These are phyloP conservation scores for Sclerotinia spermophila DNA, from an alignment of 2,329 filamentous ascomycete species.

Conservation along the genomic window DNA sequence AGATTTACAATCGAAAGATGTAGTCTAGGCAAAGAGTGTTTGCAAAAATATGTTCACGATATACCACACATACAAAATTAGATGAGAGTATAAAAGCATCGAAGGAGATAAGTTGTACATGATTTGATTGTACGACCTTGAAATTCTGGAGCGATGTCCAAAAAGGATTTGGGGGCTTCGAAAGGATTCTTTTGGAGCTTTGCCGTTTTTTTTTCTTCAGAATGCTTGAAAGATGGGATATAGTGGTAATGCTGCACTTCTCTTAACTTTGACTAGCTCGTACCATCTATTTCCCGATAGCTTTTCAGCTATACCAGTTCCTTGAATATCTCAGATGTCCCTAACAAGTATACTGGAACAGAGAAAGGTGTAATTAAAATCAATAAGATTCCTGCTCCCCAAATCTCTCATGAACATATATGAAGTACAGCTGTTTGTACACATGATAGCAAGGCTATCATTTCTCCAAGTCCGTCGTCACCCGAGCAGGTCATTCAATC, in stretches of 20 bases:
- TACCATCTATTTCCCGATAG: slow-evolving; percentile 13
- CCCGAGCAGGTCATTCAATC: slow-evolving; percentile 9
- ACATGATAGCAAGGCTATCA: slow-evolving; percentile 19
- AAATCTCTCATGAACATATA: slow-evolving; percentile 13
- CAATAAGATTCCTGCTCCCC: slow-evolving; percentile 21
- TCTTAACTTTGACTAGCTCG: background rate
- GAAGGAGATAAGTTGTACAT: background rate
- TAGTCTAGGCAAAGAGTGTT: background rate
- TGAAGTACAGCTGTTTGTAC: slow-evolving; percentile 21
- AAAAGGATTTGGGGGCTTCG: background rate
- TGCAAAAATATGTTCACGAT: background rate
- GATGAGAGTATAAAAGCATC: background rate
- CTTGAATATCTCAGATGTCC: slow-evolving; percentile 14
- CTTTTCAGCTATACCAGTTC: slow-evolving; percentile 8
- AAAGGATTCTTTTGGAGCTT: background rate
- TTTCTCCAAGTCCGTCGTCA: slow-evolving; percentile 7
- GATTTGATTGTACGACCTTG: background rate
- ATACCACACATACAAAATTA: background rate
- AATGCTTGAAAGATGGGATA: background rate
- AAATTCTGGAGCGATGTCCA: background rate
- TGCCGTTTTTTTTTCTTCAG: background rate
- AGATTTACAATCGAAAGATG: background rate
- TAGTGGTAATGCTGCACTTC: background rate
- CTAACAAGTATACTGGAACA: slow-evolving; percentile 24
- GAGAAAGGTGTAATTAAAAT: slow-evolving; percentile 30